A percentile compares a stretch with the other conserved stretches of the same genome.
Conservation (phyloP, 495 filamentous ascomycete genomes). For the Neurospora sp. region DNA sequence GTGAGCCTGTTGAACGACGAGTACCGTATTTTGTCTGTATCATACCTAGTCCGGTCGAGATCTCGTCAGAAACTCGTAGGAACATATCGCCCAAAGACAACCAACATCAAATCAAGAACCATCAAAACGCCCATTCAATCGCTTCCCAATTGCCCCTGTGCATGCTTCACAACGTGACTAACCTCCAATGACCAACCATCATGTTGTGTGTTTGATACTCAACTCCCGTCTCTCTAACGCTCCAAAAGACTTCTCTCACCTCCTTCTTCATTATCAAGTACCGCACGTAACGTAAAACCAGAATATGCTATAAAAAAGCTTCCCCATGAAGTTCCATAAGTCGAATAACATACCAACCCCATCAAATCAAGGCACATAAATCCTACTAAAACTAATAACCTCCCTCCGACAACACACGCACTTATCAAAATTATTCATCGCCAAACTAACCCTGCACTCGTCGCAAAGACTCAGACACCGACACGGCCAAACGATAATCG, state of each 20-base stretch:
- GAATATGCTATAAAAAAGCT: no score
- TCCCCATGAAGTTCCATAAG: background rate
- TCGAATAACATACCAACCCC: no score
- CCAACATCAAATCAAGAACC: background rate
- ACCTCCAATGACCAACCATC: background rate
- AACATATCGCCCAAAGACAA: background rate
- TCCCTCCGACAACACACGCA: slow-evolving; percentile 89
- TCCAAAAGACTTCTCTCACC: background rate
- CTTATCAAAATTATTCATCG: slow-evolving; percentile 92
- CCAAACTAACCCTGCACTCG: slow-evolving; percentile 84
- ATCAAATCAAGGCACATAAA: slow-evolving; percentile 75
- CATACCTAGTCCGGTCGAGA: background rate
- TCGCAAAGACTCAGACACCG: slow-evolving; percentile 90
- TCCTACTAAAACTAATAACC: slow-evolving; percentile 73
- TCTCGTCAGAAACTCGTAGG: background rate
- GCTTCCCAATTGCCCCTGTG: background rate
- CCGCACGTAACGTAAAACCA: background rate
- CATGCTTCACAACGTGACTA: background rate
- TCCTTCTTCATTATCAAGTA: background rate
- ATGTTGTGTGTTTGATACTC: background rate
- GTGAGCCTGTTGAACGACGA: background rate
- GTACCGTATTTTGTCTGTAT: no score
- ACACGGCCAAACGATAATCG: slow-evolving; percentile 93
- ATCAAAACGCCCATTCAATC: background rate
- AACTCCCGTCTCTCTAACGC: background rate